A percentile compares a stretch with the other conserved stretches of the same genome.
Conservation (phyloP, 345 rosid genomes). For the Dipteronia dyeriana region DNA sequence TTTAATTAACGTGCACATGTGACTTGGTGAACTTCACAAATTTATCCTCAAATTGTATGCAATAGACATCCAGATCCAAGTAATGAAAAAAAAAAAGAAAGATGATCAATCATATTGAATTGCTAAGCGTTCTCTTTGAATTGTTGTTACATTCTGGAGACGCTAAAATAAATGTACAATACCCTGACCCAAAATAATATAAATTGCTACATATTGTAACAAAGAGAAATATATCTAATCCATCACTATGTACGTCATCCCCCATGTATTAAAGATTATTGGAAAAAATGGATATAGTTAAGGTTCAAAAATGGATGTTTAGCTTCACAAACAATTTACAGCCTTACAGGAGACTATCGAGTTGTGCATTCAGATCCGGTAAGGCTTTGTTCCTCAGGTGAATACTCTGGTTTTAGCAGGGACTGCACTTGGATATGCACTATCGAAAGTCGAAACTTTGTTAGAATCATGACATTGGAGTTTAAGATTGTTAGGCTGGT, state of each 20-base stretch:
- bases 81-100: too few relatives aligned
- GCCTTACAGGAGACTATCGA: conserved; percentile 62
- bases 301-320: background rate
- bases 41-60: too few relatives aligned
- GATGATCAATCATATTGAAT: background rate
- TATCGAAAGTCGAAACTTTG: background rate
- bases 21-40: too few relatives aligned
- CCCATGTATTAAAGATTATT: too few relatives aligned
- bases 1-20: too few relatives aligned
- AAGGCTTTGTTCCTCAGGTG: conserved; percentile 67
- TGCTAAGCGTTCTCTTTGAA: background rate
- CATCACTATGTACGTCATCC: background rate
- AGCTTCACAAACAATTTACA: conserved; percentile 33
- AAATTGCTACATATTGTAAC: background rate
- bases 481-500: background rate
- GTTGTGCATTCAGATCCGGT: conserved; percentile 69
- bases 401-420: conserved; percentile 72
- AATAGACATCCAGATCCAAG: too few relatives aligned
- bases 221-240: background rate
- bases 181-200: background rate
- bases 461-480: background rate
- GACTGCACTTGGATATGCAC: conserved; percentile 63
- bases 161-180: background rate
- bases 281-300: background rate
- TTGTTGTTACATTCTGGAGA: too few relatives aligned